phyloP scores from a whole-genome alignment of 148 eudicot genomes.

The Rhododendron mucronatum region DNA sequence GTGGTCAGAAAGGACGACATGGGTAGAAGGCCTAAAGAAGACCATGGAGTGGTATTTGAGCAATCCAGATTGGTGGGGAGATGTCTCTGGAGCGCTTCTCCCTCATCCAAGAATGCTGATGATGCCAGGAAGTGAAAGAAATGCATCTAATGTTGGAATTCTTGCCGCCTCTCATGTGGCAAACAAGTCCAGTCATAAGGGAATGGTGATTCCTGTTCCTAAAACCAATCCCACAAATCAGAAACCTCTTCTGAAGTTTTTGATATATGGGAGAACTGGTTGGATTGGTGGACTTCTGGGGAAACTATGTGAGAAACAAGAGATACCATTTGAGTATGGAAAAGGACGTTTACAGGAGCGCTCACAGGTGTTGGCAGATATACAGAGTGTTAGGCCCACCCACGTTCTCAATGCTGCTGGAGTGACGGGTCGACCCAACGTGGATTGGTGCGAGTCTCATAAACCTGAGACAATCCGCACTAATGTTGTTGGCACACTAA shows the following conservation, averaged over 20 bases:
- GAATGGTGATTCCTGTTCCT: conserved; percentile 8
- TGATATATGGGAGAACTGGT: conserved; percentile 25
- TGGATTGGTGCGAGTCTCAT: conserved; percentile 25
- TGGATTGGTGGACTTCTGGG: conserved; percentile 29
- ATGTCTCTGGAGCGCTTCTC: conserved; percentile 16
- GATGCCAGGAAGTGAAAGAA: conserved; percentile 15
- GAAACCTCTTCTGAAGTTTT: conserved; percentile 13
- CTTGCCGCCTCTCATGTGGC: background rate
- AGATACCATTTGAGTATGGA: conserved; percentile 24
- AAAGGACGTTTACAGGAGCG: conserved; percentile 19
- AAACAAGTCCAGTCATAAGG: background rate
- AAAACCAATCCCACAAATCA: background rate
- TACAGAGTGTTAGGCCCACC: conserved; percentile 14
- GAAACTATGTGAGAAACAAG: conserved; percentile 24
- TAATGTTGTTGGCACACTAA: conserved; percentile 3
- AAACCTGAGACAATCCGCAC: conserved; percentile 1
- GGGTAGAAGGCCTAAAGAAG: conserved; percentile 18
- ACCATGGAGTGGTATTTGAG: conserved; percentile 17
- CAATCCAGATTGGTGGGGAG: conserved; percentile 23
- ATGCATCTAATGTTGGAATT: background rate
- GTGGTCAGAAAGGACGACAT: conserved; percentile 13
- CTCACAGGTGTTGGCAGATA: conserved; percentile 15
- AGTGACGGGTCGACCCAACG: conserved; percentile 22
- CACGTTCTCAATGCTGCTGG: conserved; percentile 31
- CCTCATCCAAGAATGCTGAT: conserved; percentile 20